Base-by-base conservation (phyloP, 1,284 basidiomycete species). In the Chalciporus sp. region DNA sequence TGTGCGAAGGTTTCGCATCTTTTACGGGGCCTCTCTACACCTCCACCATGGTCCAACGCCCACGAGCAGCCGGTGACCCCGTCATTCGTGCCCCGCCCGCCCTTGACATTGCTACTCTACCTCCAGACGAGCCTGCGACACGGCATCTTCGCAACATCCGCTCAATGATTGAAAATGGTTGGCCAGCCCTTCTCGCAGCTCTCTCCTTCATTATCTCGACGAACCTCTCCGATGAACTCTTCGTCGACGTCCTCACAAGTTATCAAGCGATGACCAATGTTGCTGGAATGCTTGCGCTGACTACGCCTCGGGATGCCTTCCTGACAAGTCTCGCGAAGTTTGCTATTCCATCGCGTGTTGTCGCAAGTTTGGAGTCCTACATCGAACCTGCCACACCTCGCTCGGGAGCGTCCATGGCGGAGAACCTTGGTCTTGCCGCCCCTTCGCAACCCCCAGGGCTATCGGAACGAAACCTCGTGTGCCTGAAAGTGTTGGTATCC, bases 271-370 rank as follows among this genome's bases (percentile, higher is more conserved):
- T 97, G 69, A 91, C 91, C 4, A 90, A 92, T 53, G 92, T 93
- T 1, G 88, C 92, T 28, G 96, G 96, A n/a, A 90, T 92, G 70
- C 83, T 98, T 11, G 85, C 83, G 2, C 79, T 98, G 5, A 74
- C 78, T 0, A 95, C 92, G 0, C 93, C 95, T 0, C 84, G 96
- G n/a, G 94, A 98, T 61, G 93, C 94, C 0, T 92, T 98, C 71
- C 84, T 98, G 63, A 90, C 85, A 19, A 90, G 85, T 42, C 81
- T 98, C 11, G 85, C 92, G 17, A 92, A 93, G 58, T 90, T 93
- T 57, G 90, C 95, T 0, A 91, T 98, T 9, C 95, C 95, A 0
- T 83, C 90, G 0, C 81, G 90, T 1, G 91, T 96, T 4, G 91
- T 97, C 0, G 89, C 92, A 0, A 88, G 88, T 56, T 74, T 96